These are phyloP conservation scores for Scheffersomyces illinoinensis DNA, from an alignment of 1,139 yeast species.

Conservation along the genomic window DNA sequence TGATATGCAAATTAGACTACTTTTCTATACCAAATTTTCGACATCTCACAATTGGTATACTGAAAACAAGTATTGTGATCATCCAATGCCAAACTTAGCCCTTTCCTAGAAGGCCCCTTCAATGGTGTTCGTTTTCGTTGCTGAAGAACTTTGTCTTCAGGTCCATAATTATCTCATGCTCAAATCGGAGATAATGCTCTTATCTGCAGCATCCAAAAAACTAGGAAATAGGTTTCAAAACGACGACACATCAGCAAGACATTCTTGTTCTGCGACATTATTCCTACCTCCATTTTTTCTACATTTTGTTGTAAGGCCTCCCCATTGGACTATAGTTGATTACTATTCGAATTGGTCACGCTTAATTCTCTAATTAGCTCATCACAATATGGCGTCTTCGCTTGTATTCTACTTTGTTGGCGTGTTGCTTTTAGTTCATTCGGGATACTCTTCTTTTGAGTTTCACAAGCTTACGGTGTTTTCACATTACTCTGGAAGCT, in stretches of 20 bases:
- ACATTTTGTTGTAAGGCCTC: neutral
- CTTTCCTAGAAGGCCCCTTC: neutral
- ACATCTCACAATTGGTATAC: neutral
- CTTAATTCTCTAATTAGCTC: neutral
- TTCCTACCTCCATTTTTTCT: neutral
- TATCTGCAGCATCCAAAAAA: neutral
- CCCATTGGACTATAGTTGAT: neutral
- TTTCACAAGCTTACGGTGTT: conserved; percentile 40
- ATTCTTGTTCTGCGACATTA: neutral
- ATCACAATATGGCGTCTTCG: conserved; percentile 3
- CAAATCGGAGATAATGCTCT: neutral
- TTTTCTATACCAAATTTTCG: neutral
- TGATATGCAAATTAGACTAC: neutral
- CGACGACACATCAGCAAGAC: conserved; percentile 4
- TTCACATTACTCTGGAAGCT: conserved; percentile 13
- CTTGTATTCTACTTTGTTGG: conserved; percentile 28
- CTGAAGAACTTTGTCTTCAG: neutral
- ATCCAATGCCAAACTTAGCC: neutral
- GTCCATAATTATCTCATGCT: neutral
- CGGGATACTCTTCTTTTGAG: conserved; percentile 55
- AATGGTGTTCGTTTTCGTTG: neutral
- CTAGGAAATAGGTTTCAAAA: too few relatives aligned
- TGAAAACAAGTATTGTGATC: too few relatives aligned
- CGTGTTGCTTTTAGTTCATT: conserved; percentile 37
- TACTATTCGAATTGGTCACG: neutral